Percentiles rank a stretch among this genome's conserved stretches.
Conservation (phyloP, 192 early-diverging fungal genomes). For the Cladochytrium replicatum region DNA sequence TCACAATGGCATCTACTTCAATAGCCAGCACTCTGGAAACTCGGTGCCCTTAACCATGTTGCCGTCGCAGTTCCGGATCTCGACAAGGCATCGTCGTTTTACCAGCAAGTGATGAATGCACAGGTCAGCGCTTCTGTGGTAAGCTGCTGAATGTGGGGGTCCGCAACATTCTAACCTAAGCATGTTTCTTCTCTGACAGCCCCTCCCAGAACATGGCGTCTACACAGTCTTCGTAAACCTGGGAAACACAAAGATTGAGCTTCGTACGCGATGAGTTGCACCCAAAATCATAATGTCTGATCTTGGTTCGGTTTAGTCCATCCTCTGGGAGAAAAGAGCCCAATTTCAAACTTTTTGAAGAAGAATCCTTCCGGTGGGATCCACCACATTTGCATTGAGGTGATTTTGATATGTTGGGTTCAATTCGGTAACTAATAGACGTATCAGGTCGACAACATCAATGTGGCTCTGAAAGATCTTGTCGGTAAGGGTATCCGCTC, state of each 20-base stretch:
- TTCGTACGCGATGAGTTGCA: slow-evolving; percentile 24
- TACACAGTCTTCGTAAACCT: slow-evolving; percentile 78
- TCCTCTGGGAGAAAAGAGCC: slow-evolving; percentile 62
- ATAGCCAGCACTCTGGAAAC: too few species aligned
- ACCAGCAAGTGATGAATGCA: slow-evolving; percentile 59
- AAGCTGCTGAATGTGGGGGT: slow-evolving; percentile 2
- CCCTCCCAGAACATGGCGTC: slow-evolving; percentile 73
- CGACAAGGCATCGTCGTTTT: slow-evolving; percentile 57
- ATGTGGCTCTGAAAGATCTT: slow-evolving; percentile 54
- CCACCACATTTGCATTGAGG: slow-evolving; percentile 76
- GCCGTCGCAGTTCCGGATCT: slow-evolving; percentile 73
- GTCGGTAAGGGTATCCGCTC: slow-evolving; percentile 51
- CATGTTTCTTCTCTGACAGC: slow-evolving; percentile 16
- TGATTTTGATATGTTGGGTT: not conserved
- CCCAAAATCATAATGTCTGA: not conserved
- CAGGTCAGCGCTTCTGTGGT: slow-evolving; percentile 58
- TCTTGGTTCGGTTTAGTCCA: slow-evolving; percentile 30
- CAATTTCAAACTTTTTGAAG: slow-evolving; percentile 65
- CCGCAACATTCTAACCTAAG: not conserved
- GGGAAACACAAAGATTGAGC: slow-evolving; percentile 80
- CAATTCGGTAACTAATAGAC: not conserved
- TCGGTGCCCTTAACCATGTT: slow-evolving; percentile 72
- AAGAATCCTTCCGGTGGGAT: slow-evolving; percentile 75
- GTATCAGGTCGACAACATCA: slow-evolving; percentile 51
- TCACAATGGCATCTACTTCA: too few species aligned